These are phyloP conservation scores for Lachnellula cervina DNA, from an alignment of 2,329 filamentous ascomycete genomes.

Conservation along the genomic window DNA sequence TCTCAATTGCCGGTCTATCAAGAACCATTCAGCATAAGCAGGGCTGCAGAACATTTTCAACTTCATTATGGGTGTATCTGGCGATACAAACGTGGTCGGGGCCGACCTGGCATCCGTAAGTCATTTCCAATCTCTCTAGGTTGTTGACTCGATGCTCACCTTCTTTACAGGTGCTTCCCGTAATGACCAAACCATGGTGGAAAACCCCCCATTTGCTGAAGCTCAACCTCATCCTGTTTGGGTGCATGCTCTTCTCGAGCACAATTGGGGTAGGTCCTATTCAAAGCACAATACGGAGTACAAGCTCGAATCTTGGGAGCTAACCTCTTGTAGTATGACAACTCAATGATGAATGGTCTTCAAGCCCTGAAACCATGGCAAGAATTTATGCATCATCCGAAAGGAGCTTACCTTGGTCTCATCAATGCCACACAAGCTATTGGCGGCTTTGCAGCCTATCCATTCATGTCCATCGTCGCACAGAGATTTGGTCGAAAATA, in stretches of 20 bases:
- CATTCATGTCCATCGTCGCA: neutral
- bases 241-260: conserved; percentile 3
- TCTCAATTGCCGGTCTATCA: too few species aligned
- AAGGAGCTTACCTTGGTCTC: conserved; percentile 5
- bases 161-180: too few species aligned
- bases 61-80: too few species aligned
- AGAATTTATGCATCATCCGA: conserved; percentile 17
- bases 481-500: conserved; percentile 26
- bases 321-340: conserved; percentile 6
- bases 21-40: too few species aligned
- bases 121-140: too few species aligned
- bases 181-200: conserved; percentile 13
- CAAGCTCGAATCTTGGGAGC: too few species aligned
- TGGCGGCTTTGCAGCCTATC: conserved; percentile 1
- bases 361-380: conserved; percentile 32
- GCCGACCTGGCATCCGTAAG: too few species aligned
- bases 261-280: neutral
- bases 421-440: conserved; percentile 3
- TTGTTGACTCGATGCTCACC: too few species aligned
- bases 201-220: conserved; percentile 15
- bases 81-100: too few species aligned
- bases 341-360: conserved; percentile 29
- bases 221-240: conserved; percentile 8
- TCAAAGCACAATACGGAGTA: too few species aligned
- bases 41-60: too few species aligned